Evolutionary conservation across 2,329 filamentous ascomycete genomes (phyloP).

Genomic region (Aspergillus transmontanensis): DNA sequence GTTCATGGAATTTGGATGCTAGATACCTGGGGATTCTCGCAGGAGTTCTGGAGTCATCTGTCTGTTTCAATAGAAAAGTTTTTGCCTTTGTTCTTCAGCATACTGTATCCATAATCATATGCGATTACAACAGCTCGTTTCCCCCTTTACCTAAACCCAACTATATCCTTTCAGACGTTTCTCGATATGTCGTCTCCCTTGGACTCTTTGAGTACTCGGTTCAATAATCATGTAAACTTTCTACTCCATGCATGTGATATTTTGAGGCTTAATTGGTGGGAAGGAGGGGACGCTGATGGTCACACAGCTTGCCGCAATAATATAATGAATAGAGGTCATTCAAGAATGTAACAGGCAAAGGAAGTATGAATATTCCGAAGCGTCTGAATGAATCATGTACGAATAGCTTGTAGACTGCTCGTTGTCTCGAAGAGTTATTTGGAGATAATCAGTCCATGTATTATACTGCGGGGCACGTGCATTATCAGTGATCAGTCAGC

Average conservation of each 20-base stretch:
- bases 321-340: not conserved
- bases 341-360: not conserved
- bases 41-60: constrained; percentile 33
- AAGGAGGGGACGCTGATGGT: not conserved
- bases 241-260: not conserved
- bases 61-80: constrained; percentile 19
- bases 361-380: not conserved
- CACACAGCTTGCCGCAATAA: not conserved
- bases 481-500: constrained; percentile 19
- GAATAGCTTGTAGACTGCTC: not conserved
- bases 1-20: constrained; percentile 28
- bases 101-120: not conserved
- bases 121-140: not conserved
- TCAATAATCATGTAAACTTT: not conserved
- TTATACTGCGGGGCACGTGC: constrained; percentile 16
- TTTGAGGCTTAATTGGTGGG: not conserved
- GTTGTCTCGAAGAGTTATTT: not conserved
- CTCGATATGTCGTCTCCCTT: not conserved
- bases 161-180: not conserved
- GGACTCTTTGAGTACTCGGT: not conserved
- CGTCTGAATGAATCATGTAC: not conserved
- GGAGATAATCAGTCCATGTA: not conserved
- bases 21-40: constrained; percentile 23
- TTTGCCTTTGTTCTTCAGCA: constrained; percentile 7
- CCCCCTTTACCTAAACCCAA: not conserved